phyloP scores from a whole-genome alignment of 805 yeast genomes.

The Kluyveromyces siamensis region DNA sequence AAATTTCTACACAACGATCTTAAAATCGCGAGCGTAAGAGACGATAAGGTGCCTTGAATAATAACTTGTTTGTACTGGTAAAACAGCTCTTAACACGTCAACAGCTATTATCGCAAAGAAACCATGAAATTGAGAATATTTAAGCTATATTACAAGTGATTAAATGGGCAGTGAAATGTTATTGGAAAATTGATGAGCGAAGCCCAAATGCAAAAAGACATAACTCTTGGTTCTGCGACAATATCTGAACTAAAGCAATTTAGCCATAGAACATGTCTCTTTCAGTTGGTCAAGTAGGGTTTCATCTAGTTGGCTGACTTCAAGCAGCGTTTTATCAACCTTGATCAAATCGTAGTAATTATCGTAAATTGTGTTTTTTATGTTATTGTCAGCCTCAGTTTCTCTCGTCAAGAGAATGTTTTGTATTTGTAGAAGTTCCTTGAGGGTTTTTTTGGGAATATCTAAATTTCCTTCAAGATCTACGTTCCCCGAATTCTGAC shows the following conservation, averaged over 20 bases:
- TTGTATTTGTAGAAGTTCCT: constrained; percentile 19
- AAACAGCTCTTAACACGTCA: too few species aligned
- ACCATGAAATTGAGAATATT: not conserved
- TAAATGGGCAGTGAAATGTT: too few species aligned
- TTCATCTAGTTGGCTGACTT: constrained; percentile 9
- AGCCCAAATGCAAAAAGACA: too few species aligned
- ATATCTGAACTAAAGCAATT: too few species aligned
- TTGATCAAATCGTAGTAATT: constrained; percentile 67
- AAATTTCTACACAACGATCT: too few species aligned
- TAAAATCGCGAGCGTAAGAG: too few species aligned
- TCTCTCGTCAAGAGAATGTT: constrained; percentile 22
- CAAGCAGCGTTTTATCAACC: constrained; percentile 46
- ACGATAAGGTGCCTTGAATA: too few species aligned
- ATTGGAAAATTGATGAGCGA: not conserved
- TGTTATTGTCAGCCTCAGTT: constrained; percentile 32
- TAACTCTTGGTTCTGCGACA: too few species aligned
- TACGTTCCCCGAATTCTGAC: not conserved
- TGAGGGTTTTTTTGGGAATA: constrained; percentile 6
- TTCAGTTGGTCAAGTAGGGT: constrained; percentile 9
- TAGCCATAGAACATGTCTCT: constrained; percentile 6
- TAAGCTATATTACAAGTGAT: not conserved
- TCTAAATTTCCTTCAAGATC: not conserved
- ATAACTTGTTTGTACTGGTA: too few species aligned
- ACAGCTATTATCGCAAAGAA: too few species aligned
- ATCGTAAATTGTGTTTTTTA: constrained; percentile 64